A percentile compares a stretch with the other conserved stretches of the same genome.
phyloP scores from a whole-genome alignment of 2,329 filamentous ascomycete species.

The Monilinia aucupariae region DNA sequence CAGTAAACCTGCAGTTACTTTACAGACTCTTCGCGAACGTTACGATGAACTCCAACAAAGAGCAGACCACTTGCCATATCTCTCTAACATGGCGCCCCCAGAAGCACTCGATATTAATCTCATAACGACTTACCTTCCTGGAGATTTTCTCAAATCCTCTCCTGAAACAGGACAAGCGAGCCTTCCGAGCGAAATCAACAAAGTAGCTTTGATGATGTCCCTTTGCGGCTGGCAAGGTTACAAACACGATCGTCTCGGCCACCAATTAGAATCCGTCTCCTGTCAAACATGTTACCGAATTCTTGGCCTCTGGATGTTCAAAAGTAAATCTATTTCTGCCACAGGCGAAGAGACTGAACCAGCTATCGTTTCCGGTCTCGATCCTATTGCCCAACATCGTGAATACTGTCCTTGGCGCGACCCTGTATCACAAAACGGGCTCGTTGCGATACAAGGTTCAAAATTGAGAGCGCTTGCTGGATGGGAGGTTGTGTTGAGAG shows the following conservation, averaged over 20 bases:
- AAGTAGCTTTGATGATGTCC: conserved; percentile 61
- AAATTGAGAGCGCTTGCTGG: conserved; percentile 39
- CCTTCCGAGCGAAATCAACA: conserved; percentile 42
- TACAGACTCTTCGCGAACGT: conserved; percentile 54
- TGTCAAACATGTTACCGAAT: conserved; percentile 85
- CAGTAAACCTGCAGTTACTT: conserved; percentile 53
- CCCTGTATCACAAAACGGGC: conserved; percentile 51
- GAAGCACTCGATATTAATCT: conserved; percentile 47
- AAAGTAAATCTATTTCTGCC: conserved; percentile 60
- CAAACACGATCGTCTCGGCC: conserved; percentile 29
- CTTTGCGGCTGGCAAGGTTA: conserved; percentile 68
- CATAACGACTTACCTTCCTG: conserved; percentile 46
- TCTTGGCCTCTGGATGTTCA: conserved; percentile 91
- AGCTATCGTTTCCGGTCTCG: conserved; percentile 60
- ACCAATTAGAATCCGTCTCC: conserved; percentile 41
- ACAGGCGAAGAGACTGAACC: conserved; percentile 46
- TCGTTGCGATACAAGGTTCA: conserved; percentile 30
- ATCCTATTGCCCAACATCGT: conserved; percentile 67
- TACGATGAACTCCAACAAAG: conserved; percentile 58
- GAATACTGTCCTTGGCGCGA: conserved; percentile 82
- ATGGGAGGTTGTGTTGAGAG: conserved; percentile 51
- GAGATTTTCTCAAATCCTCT: conserved; percentile 41
- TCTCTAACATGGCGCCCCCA: conserved; percentile 53
- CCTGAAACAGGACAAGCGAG: not conserved
- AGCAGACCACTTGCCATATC: conserved; percentile 53